Conservation (phyloP, 192 early-diverging fungal genomes). For the Thoreauomyces humboldtii region DNA sequence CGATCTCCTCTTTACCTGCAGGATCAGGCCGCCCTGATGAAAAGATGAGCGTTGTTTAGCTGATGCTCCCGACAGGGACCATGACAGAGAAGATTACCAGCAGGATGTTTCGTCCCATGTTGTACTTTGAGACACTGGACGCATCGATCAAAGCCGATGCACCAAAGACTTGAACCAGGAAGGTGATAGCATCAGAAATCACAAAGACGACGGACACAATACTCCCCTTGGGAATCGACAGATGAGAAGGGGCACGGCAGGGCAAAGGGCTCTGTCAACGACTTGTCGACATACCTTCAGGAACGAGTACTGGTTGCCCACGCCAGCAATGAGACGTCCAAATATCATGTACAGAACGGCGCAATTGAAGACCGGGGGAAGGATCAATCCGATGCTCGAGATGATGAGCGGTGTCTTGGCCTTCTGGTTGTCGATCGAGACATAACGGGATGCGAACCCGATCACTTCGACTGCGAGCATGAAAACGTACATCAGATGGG, state of each 20-base stretch:
- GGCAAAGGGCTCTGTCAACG: no score
- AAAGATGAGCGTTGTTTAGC: no score
- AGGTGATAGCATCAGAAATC: background rate
- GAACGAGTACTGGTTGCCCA: slow-evolving; percentile 8
- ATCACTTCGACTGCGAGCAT: background rate
- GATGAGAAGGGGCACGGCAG: no score
- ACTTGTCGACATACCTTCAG: no score
- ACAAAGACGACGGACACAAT: background rate
- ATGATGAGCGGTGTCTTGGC: background rate
- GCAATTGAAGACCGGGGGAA: background rate
- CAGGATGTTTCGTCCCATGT: background rate
- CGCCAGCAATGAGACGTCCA: background rate
- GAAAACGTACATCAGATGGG: background rate
- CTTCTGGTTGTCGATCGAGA: background rate
- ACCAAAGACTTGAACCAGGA: background rate
- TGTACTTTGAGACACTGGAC: background rate
- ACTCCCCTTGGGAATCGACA: no score
- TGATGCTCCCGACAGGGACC: no score
- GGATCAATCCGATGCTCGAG: background rate
- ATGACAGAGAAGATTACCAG: no score
- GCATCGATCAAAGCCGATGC: background rate
- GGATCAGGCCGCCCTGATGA: no score
- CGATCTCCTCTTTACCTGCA: no score
- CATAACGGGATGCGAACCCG: background rate
- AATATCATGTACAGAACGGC: slow-evolving; percentile 2